Evolutionary conservation across 768 basidiomycete genomes (phyloP), one percentile per base, ranked within the genome.

Genomic region (Xanthoconium stramineum): DNA sequence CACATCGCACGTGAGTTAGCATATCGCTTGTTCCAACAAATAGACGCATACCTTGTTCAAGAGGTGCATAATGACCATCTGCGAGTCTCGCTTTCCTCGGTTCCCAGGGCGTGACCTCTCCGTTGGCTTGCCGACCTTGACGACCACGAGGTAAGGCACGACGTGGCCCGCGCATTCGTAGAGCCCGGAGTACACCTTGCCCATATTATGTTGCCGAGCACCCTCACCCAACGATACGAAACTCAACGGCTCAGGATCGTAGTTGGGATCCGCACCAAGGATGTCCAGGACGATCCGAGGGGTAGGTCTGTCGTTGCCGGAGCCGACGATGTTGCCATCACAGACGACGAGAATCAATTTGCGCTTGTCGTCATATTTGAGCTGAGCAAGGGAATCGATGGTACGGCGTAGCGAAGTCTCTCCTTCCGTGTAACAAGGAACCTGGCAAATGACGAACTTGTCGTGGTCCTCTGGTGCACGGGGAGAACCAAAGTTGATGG

Each of bases 371-470:
- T 99, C 96, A 65, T 98, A 99, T 72, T 92, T 95, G 74, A 96
- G 79, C 69, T 89, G 84, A 2, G 96, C 93, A 55, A 99, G 76
- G 6, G 94, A 96, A 69, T 98, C 94, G 67, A 99, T 96, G 3
- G 94, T 97, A 63, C 78, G 79, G 47, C 89, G 81, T 49, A 98
- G 77, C 6, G 93, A 97, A 14, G 77, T 69, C 59, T 94, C 89
- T 60, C 94, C 96, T 79, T 98, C 96, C 3, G 96, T 98, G 70
- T 98, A 98, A 81, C 96, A 98, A 30, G 96, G 96, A 0, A 98
- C 94, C 67, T 98, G 96, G 69, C 95, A 98, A 64, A 96, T 92
- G 60, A 97, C 89, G 62, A 97, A 96, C 74, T 97, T 96, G 77
- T 97, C 94, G 68, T 94, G 93, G 64, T 94, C 90, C 73, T 96